A percentile compares a stretch with the other conserved stretches of the same genome.
phyloP scores from a whole-genome alignment of 1,139 yeast genomes.

The Nematodospora anomalae region DNA sequence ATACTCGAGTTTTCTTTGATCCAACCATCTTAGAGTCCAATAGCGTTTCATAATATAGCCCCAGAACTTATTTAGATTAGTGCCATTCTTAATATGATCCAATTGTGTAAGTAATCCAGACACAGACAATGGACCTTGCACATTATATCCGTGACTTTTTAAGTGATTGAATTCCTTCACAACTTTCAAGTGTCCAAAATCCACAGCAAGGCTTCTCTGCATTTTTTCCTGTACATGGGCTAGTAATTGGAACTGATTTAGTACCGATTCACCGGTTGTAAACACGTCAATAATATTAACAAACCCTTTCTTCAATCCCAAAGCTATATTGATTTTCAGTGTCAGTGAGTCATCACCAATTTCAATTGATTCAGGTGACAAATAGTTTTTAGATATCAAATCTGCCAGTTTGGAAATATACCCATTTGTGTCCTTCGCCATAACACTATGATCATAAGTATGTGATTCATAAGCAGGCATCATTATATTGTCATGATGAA shows the following conservation, averaged over 20 bases:
- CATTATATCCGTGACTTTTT: conserved; percentile 35
- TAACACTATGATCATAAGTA: conserved; percentile 35
- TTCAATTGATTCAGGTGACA: conserved; percentile 18
- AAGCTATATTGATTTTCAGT: conserved; percentile 17
- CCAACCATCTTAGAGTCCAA: conserved; percentile 28
- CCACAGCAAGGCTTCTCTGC: conserved; percentile 4
- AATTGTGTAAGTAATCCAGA: conserved; percentile 20
- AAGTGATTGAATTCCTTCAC: conserved; percentile 24
- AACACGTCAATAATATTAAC: conserved; percentile 25
- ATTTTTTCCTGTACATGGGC: conserved; percentile 6
- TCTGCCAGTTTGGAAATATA: conserved; percentile 35
- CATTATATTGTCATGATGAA: conserved; percentile 38
- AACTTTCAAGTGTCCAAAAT: conserved; percentile 3
- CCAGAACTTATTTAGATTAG: conserved; percentile 18
- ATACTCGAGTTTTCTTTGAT: conserved; percentile 17
- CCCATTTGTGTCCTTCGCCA: conserved; percentile 38
- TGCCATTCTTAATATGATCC: conserved; percentile 19
- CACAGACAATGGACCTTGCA: conserved; percentile 32
- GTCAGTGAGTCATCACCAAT: background rate
- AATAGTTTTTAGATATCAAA: conserved; percentile 34
- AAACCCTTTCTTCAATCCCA: conserved; percentile 33
- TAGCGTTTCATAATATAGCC: conserved; percentile 15
- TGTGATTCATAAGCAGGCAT: conserved; percentile 37
- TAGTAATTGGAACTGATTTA: conserved; percentile 44
- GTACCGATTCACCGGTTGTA: conserved; percentile 25